Evolutionary conservation across 2,329 filamentous ascomycete species (phyloP).

Genomic region (Ascochyta viciae-villosae): DNA sequence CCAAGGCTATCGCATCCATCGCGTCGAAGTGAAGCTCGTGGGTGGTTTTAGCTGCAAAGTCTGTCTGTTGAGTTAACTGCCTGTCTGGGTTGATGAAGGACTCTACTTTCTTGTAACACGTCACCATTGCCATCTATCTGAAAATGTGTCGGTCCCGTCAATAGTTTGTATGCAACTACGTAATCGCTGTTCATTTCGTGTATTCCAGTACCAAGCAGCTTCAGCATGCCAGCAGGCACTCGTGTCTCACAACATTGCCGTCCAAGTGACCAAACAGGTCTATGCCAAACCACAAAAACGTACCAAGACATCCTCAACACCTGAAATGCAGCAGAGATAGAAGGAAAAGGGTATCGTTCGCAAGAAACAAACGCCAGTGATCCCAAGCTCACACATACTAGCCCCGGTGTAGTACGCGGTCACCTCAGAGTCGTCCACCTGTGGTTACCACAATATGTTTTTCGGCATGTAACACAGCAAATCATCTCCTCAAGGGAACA

Average conservation of each 20-base stretch:
- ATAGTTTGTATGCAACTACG: not conserved
- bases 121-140: not conserved
- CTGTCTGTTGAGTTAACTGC: too few relatives aligned
- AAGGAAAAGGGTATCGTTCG: constrained; percentile 38
- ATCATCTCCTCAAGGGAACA: constrained; percentile 24
- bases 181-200: not conserved
- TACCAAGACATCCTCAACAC: not conserved
- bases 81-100: not conserved
- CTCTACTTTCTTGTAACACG: not conserved
- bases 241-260: not conserved
- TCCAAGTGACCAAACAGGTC: not conserved
- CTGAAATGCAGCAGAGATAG: constrained; percentile 16
- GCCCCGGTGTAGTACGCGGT: not conserved
- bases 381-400: constrained; percentile 12
- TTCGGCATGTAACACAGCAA: constrained; percentile 6
- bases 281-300: not conserved
- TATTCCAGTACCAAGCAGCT: not conserved
- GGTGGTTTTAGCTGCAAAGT: too few relatives aligned
- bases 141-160: not conserved
- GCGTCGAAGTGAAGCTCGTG: too few relatives aligned
- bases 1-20: not conserved
- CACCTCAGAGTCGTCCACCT: not conserved
- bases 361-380: constrained; percentile 23
- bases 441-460: not conserved
- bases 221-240: not conserved